phyloP scores from a whole-genome alignment of 768 basidiomycete genomes.

The Baorangia bicolor region DNA sequence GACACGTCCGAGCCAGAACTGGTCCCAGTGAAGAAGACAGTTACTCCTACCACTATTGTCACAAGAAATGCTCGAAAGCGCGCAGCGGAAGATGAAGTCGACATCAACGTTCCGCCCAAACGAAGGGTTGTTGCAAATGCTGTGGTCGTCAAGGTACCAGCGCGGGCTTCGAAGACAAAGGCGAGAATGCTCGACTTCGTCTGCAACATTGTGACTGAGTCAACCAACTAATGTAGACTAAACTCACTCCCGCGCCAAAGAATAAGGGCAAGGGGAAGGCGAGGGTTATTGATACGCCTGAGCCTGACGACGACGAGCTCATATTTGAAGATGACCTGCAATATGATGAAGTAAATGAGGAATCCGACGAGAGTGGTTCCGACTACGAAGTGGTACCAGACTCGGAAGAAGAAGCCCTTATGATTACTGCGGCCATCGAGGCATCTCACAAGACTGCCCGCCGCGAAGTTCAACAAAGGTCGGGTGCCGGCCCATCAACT shows the following conservation, averaged over 20 bases:
- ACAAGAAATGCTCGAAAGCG: conserved; percentile 28
- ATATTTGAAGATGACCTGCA: conserved; percentile 39
- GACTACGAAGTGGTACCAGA: conserved; percentile 50
- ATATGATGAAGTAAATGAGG: conserved; percentile 42
- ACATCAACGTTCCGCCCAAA: conserved; percentile 26
- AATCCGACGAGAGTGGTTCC: conserved; percentile 56
- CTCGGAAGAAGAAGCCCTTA: conserved; percentile 39
- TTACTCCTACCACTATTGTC: neutral
- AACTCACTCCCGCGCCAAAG: neutral
- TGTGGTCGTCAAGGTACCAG: conserved; percentile 22
- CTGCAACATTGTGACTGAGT: conserved; percentile 16
- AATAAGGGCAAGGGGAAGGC: conserved; percentile 29
- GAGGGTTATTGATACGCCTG: conserved; percentile 27
- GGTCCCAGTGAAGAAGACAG: neutral
- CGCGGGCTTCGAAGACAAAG: conserved; percentile 22
- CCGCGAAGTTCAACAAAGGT: conserved; percentile 27
- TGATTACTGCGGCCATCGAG: conserved; percentile 58
- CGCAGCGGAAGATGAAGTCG: conserved; percentile 36
- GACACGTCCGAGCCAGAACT: conserved; percentile 44
- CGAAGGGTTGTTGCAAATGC: conserved; percentile 34
- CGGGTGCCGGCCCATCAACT: conserved; percentile 32
- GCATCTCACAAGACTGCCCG: conserved; percentile 47
- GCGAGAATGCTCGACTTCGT: conserved; percentile 16
- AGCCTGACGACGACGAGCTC: conserved; percentile 29
- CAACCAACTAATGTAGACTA: conserved; percentile 11